A percentile compares a stretch with the other conserved stretches of the same genome.
These are phyloP conservation scores for Meyerozyma smithsonii DNA, from an alignment of 1,139 yeast genomes.

Conservation along the genomic window DNA sequence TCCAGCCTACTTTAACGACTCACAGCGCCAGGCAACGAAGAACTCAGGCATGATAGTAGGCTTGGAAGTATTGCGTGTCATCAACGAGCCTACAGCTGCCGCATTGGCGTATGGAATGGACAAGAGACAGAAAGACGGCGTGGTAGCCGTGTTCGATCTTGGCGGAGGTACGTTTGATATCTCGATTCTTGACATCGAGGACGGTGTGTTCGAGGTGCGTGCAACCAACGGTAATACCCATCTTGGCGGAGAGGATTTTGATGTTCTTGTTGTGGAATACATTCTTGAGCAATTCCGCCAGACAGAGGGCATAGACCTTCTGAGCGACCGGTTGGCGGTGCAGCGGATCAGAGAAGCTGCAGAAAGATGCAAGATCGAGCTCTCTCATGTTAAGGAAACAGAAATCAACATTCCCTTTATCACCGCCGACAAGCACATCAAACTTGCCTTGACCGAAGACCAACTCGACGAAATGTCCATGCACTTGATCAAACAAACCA, in stretches of 20 bases:
- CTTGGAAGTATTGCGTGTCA: conserved; percentile 60
- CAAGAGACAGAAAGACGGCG: conserved; percentile 49
- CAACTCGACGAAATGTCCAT: conserved; percentile 61
- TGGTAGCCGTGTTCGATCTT: conserved; percentile 72
- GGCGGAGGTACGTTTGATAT: conserved; percentile 88
- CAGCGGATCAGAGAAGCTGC: conserved; percentile 73
- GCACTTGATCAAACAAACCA: conserved; percentile 56
- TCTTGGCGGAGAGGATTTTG: conserved; percentile 81
- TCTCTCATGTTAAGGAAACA: conserved; percentile 56
- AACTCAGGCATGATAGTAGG: conserved; percentile 67
- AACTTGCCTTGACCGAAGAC: conserved; percentile 51
- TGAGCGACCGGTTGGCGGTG: conserved; percentile 43
- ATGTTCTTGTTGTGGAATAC: conserved; percentile 52
- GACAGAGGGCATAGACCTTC: conserved; percentile 42
- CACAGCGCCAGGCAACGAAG: conserved; percentile 76
- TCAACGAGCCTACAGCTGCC: conserved; percentile 81
- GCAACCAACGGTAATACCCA: conserved; percentile 86
- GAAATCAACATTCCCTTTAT: conserved; percentile 64
- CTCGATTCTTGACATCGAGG: conserved; percentile 72
- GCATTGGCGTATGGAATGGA: conserved; percentile 75
- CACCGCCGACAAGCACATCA: conserved; percentile 45
- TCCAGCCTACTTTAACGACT: conserved; percentile 76
- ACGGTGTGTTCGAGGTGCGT: conserved; percentile 76
- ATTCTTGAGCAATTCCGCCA: conserved; percentile 46
- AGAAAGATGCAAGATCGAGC: conserved; percentile 64